Evolutionary conservation across 305 asterid genomes (phyloP), one percentile per base, ranked within the genome.

Genomic region (Euphrasia arctica): DNA sequence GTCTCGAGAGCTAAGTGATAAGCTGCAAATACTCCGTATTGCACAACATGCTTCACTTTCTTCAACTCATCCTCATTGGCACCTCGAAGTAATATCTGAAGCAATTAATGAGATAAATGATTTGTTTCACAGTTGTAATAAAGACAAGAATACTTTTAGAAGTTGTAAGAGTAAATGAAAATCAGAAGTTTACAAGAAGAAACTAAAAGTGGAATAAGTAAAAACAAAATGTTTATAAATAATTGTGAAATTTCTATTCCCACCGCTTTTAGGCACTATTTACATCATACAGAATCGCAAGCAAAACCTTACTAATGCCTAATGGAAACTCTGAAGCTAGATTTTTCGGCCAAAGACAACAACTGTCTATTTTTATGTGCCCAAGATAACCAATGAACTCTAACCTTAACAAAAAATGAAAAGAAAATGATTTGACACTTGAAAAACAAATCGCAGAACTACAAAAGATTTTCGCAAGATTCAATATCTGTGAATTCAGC

Each of bases 41-140:
- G 98, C 57, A 91, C 83, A 54, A 91, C 95, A 73, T 84, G 98
- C 82, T 91, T 91, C 74, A 89, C 95, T 79, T 91, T 91, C 88
- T 89, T 89, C 77, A 91, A 75, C 71, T 91, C 98, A 60, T 91
- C 91, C 36, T 79, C 85, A 66, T 71, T 87, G 77, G 97, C 95
- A 72, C 98, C 98, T 75, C 88, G 85, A 63, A 91, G 93, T 77
- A 91, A 77, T 78, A 91, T 77, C 98, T 91, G 81, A 75, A 70
- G 75, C 64, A 78, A 70, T 18, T 28, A 73, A 74, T 59, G 18
- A 32, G 41, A 71, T 43, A 43, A 47, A 47, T 47, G 13, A 47
- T 47, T 3, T 39, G 45, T 39, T 39, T 39, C 45, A 39, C 45
- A 39, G 45, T 39, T 39, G 7, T 9, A 39, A 0, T 39, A 39